Conservation (phyloP, 371 early-diverging fungal species). For the Saksenaea vasiformis region DNA sequence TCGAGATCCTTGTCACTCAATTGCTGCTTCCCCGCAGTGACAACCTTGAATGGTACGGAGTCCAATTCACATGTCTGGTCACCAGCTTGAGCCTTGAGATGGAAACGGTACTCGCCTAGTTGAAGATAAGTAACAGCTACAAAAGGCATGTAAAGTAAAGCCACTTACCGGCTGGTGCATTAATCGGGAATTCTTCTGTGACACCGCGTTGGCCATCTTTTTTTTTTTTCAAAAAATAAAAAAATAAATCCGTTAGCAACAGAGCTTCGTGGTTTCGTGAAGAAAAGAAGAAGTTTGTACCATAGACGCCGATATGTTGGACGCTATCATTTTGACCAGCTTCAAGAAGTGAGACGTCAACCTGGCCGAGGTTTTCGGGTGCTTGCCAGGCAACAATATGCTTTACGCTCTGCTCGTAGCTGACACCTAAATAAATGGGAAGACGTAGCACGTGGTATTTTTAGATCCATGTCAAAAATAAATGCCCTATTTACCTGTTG, state of each 20-base stretch:
- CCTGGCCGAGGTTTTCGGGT: neutral
- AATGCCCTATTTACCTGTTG: neutral
- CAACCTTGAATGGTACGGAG: neutral
- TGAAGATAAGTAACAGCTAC: neutral
- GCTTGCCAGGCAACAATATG: conserved; percentile 1
- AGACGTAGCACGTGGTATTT: conserved; percentile 2
- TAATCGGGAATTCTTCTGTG: neutral
- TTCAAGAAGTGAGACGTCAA: neutral
- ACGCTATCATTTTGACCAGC: neutral
- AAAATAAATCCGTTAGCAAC: neutral
- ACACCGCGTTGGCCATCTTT: neutral
- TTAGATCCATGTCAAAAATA: neutral
- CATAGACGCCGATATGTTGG: neutral
- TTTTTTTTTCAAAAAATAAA: too few relatives aligned
- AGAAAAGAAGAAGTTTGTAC: too few relatives aligned
- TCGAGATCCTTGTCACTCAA: neutral
- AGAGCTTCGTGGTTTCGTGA: too few relatives aligned
- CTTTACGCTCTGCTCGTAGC: neutral
- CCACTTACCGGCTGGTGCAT: neutral
- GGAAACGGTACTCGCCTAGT: neutral
- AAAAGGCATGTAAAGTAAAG: neutral
- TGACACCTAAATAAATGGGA: neutral
- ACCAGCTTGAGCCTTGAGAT: neutral
- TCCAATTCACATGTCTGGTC: neutral
- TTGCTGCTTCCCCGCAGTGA: neutral